Base-by-base conservation (phyloP, 148 eudicot species). In the Talinum fruticosum region DNA sequence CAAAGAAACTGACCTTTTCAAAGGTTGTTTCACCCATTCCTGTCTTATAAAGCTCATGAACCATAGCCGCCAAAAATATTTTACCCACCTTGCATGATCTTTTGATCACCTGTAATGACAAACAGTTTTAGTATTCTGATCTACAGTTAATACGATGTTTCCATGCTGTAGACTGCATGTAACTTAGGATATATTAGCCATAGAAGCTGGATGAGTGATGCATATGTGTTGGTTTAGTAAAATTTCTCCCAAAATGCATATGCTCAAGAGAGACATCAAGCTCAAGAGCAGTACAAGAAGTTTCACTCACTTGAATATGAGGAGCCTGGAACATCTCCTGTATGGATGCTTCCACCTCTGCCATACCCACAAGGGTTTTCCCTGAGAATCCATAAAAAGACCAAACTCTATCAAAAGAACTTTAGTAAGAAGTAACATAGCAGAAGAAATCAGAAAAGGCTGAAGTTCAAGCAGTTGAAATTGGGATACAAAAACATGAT, bases 261-360 rank as follows among this genome's bases (percentile, higher is more conserved):
- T n/a, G n/a, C 34, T 28, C n/a, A 10, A 35, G 76, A 73, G 66
- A 8, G 33, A 49, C 32, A 65, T 23, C 15, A 54, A 26, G 69
- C 32, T 38, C 65, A 51, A 67, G 2, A 76, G 15, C 26, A 32
- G 53, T 2, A 13, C 53, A 71, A 34, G 7, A 37, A 33, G 21
- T n/a, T 74, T 81, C 24, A 79, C 89, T 86, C 75, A 93, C 99
- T 84, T 91, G 98, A 77, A 96, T 87, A 81, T 96, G 99, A 85
- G 97, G 99, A 75, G 99, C 98, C 83, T 93, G 98, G 84, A 96
- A 96, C 98, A 96, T 93, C 83, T 96, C 99, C 78, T 91, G 89
- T 74, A 93, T 96, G 41, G 99, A 98, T 82, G 95, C 95, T 85
- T 93, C 95, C 74, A 96, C 90, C 69, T 96, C 99, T 49, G 86